Base-by-base conservation (phyloP, 2,329 filamentous ascomycete genomes). In the Colletotrichum magnum region DNA sequence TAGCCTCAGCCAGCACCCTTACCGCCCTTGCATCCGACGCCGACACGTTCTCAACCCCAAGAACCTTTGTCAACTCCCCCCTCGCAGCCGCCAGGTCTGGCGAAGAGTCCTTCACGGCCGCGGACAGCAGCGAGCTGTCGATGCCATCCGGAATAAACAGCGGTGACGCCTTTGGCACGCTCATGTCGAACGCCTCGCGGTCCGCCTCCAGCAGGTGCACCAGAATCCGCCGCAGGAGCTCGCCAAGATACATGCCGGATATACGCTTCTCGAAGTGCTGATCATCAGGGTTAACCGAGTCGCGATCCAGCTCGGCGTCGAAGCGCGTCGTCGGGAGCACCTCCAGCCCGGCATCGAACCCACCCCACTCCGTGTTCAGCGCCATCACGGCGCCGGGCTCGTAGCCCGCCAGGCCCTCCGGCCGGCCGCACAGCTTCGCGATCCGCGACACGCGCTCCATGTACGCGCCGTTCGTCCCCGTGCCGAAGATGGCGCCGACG, bases 261-360 rank as follows among this genome's bases (percentile, higher is more conserved):
- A 94, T 88, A 47, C 92, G 89, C 82, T 95, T 95, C 80, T 95
- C 93, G 72, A 94, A 94, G 87, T 94, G 93, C 75, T 95, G 93
- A 59, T 93, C 88, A 12, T 92, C 92, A 0, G 92, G 92, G 77
- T 95, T 94, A 71, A 89, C 86, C 61, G 89, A 92, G 56, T 89
- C 88, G 13, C 80, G 81, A 77, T 95, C 92, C 16, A 95, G 84
- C 60, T 86, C 85, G 41, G 82, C 77, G 77, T 95, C 93, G 76
- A 92, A 94, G 2, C 84, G 80, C 0, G 92, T 94, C 72, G 87
- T 88, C 10, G 92, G 92, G n/a, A 94, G 82, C 6, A 92, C 90
- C 66, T 85, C 87, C 50, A 94, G 83, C 24, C 86, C 83, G 78
- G 93, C 93, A 80, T 94, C 93, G 75, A 94, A 94, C 70, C 90